phyloP scores from a whole-genome alignment of 345 rosid genomes.

The Pugionium cornutum region DNA sequence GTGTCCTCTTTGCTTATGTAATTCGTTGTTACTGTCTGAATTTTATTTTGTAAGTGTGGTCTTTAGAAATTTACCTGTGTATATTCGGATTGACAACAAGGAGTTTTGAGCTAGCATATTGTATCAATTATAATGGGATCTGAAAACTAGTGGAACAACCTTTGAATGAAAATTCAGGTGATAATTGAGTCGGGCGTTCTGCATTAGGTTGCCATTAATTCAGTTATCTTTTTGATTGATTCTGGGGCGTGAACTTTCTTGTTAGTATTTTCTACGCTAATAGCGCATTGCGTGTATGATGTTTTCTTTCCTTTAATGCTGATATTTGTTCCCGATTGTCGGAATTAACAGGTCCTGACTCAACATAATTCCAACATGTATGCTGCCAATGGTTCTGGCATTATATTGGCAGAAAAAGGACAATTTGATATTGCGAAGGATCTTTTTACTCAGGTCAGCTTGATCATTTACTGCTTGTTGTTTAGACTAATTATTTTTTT shows the following conservation, averaged over 20 bases:
- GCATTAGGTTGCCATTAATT: too few species aligned
- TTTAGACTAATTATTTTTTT: conserved; percentile 23
- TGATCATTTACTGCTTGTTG: conserved; percentile 19
- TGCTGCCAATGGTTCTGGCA: conserved; percentile 98
- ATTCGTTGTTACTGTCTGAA: too few species aligned
- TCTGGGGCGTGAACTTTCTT: background rate
- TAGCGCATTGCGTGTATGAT: conserved; percentile 5
- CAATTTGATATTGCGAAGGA: conserved; percentile 96
- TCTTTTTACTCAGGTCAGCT: conserved; percentile 79
- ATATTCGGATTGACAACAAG: background rate
- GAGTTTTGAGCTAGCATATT: too few species aligned
- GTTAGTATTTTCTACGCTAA: background rate
- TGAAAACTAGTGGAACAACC: too few species aligned
- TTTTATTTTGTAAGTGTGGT: too few species aligned
- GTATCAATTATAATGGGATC: too few species aligned
- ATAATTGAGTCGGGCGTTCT: too few species aligned
- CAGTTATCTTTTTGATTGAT: too few species aligned
- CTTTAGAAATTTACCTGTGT: too few species aligned
- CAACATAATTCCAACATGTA: conserved; percentile 87
- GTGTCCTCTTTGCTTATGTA: too few species aligned
- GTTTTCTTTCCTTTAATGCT: background rate
- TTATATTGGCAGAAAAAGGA: conserved; percentile 95
- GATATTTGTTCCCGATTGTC: conserved; percentile 6
- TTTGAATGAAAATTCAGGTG: too few species aligned
- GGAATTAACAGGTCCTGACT: conserved; percentile 65